phyloP scores from a whole-genome alignment of 306 rosid species.

The Styphnolobium japonicum region DNA sequence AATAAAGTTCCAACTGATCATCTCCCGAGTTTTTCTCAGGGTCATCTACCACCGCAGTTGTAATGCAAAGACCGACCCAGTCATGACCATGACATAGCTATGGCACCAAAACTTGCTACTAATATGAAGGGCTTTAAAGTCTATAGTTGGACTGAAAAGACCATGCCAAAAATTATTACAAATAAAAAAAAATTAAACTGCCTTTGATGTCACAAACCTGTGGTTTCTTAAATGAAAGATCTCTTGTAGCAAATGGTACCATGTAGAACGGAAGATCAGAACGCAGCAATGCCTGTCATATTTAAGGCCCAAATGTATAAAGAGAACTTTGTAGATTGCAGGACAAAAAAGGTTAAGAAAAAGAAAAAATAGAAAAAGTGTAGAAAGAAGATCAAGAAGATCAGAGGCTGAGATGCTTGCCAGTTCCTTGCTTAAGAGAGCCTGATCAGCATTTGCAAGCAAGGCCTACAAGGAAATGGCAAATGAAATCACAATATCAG shows the following conservation, averaged over 20 bases:
- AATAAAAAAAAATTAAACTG: constrained; percentile 7
- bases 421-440: constrained; percentile 92
- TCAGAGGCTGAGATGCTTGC: constrained; percentile 44
- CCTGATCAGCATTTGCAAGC: constrained; percentile 78
- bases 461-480: constrained; percentile 57
- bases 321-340: constrained; percentile 11
- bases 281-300: constrained; percentile 77
- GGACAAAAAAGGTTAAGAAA: not conserved
- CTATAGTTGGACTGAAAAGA: not conserved
- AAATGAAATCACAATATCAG: constrained; percentile 15
- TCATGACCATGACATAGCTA: not conserved
- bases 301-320: constrained; percentile 20
- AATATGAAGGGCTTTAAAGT: not conserved
- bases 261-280: constrained; percentile 91
- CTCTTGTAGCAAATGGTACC: constrained; percentile 71
- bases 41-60: not conserved
- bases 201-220: constrained; percentile 57
- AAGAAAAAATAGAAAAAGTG: not conserved
- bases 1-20: not conserved
- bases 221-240: constrained; percentile 71
- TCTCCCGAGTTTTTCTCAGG: too few relatives aligned
- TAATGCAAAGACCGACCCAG: not conserved
- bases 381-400: not conserved
- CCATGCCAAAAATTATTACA: constrained; percentile 14
- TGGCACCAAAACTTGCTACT: constrained; percentile 10